Percentiles rank a stretch among this genome's conserved stretches.
Conservation (phyloP, 1,284 basidiomycete species). For the Moesziomyces aphidis region DNA sequence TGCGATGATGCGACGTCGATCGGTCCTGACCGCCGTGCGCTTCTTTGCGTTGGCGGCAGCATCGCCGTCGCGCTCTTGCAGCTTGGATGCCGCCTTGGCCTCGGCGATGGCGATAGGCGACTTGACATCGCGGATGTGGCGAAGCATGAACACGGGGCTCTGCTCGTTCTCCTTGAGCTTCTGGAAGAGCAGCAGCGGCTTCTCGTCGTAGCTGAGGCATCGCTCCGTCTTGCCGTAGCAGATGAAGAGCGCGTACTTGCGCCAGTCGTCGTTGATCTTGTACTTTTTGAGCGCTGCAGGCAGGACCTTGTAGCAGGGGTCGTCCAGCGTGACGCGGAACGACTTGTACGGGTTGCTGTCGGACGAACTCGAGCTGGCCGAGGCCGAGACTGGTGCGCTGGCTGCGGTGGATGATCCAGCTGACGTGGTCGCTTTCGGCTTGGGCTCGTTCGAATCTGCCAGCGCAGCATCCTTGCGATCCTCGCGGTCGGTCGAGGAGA, state of each 20-base stretch:
- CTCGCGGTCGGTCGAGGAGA: slow-evolving; percentile 15
- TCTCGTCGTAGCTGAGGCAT: slow-evolving; percentile 97
- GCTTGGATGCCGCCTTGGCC: slow-evolving; percentile 56
- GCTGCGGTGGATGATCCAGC: slow-evolving; percentile 7
- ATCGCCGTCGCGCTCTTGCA: slow-evolving; percentile 30
- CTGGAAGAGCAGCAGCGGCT: slow-evolving; percentile 94
- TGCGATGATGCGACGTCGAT: slow-evolving; percentile 34
- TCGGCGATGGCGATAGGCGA: slow-evolving; percentile 76
- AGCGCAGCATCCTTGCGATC: slow-evolving; percentile 20
- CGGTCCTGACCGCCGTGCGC: slow-evolving; percentile 23
- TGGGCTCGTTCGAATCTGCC: slow-evolving; percentile 4
- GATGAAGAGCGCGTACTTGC: slow-evolving; percentile 98
- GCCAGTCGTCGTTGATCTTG: slow-evolving; percentile 98
- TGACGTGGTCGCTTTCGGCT: slow-evolving; percentile 9
- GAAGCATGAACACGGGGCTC: slow-evolving; percentile 98
- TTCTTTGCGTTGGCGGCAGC: slow-evolving; percentile 13
- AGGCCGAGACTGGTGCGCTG: slow-evolving; percentile 6
- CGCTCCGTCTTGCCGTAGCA: slow-evolving; percentile 92
- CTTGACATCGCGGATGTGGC: slow-evolving; percentile 95
- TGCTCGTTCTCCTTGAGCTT: slow-evolving; percentile 96
- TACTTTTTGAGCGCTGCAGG: slow-evolving; percentile 98
- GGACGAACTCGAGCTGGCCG: slow-evolving; percentile 19
- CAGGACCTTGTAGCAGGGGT: slow-evolving; percentile 97
- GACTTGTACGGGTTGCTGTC: slow-evolving; percentile 68
- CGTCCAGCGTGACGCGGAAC: slow-evolving; percentile 78